These are phyloP conservation scores for Tanacetum coccineum DNA, from an alignment of 129 eudicot genomes.

Conservation along the genomic window DNA sequence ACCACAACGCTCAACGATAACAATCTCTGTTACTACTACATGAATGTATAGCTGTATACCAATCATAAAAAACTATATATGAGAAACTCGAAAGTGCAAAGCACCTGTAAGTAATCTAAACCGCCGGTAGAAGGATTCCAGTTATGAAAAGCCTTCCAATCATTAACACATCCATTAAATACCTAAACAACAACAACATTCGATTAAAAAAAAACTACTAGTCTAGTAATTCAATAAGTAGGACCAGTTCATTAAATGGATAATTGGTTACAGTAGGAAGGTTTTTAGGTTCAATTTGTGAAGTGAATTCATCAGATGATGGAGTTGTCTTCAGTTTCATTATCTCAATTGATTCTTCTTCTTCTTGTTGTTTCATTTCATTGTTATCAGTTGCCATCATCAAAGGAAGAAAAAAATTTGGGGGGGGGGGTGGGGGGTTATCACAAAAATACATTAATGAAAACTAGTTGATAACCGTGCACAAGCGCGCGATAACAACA, in stretches of 20 bases:
- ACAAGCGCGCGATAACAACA: too few species aligned
- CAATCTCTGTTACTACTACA: too few species aligned
- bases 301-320: slow-evolving; percentile 54
- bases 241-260: too few species aligned
- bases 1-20: too few species aligned
- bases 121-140: slow-evolving; percentile 86
- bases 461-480: too few species aligned
- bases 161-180: slow-evolving; percentile 59
- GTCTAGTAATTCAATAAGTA: not conserved
- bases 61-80: not conserved
- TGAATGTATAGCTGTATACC: too few species aligned
- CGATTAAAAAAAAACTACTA: not conserved
- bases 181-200: slow-evolving; percentile 35
- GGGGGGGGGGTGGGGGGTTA: too few species aligned
- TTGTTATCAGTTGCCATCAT: too few species aligned
- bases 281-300: slow-evolving; percentile 59
- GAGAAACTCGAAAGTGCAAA: not conserved
- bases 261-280: slow-evolving; percentile 63
- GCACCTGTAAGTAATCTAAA: slow-evolving; percentile 72
- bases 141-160: slow-evolving; percentile 63
- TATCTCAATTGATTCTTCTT: slow-evolving; percentile 29
- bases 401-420: too few species aligned
- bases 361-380: slow-evolving; percentile 47
- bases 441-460: too few species aligned
- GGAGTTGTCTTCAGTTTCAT: slow-evolving; percentile 41